Conservation (phyloP, 73 alveolate species). For the Stentor coeruleus region DNA sequence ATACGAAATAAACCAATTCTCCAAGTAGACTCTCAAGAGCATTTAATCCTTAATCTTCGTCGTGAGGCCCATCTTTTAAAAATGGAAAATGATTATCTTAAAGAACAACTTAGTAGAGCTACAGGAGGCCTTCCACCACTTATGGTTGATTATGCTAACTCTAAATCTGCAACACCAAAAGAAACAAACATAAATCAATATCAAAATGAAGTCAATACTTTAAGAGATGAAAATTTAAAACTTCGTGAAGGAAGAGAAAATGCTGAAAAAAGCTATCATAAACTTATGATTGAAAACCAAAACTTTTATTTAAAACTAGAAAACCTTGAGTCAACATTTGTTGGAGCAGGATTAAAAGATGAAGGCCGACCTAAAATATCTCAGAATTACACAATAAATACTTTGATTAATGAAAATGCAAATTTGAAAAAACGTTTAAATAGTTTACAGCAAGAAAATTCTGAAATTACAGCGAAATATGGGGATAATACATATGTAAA, state of each 20-base stretch:
- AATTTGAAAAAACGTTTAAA: conserved; percentile 83
- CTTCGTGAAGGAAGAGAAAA: conserved; percentile 85
- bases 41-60: conserved; percentile 75
- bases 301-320: conserved; percentile 82
- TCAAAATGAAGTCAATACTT: conserved; percentile 56
- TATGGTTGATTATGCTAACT: conserved; percentile 45
- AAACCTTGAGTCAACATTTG: conserved; percentile 84
- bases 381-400: conserved; percentile 82
- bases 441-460: conserved; percentile 61
- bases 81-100: conserved; percentile 93
- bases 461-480: conserved; percentile 63
- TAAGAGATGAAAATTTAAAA: conserved; percentile 89
- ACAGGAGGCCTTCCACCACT: conserved; percentile 81
- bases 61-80: conserved; percentile 78
- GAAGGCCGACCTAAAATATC: conserved; percentile 71
- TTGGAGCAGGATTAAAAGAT: conserved; percentile 87
- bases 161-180: neutral
- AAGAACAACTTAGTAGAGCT: conserved; percentile 70
- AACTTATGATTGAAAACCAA: conserved; percentile 88
- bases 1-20: conserved; percentile 95
- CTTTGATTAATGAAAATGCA: conserved; percentile 87
- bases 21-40: conserved; percentile 94
- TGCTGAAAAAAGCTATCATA: conserved; percentile 83
- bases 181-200: neutral
- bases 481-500: conserved; percentile 63